These are phyloP conservation scores for Aspergillus biplanus DNA, from an alignment of 495 filamentous ascomycete genomes.

Conservation along the genomic window DNA sequence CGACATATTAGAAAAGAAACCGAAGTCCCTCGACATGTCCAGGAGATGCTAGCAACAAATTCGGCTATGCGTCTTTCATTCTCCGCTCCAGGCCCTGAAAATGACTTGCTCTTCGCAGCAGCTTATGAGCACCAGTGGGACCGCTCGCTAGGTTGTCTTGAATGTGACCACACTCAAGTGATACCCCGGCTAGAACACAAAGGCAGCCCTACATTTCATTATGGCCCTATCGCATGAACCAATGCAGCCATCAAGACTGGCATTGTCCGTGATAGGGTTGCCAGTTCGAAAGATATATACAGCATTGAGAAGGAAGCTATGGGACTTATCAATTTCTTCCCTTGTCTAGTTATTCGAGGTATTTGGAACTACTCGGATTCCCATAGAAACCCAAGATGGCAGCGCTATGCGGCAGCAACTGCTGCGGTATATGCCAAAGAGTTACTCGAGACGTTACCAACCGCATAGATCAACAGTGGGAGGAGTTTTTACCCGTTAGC, in stretches of 20 bases:
- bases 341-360: conserved; percentile 6
- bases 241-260: background rate
- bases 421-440: background rate
- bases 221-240: background rate
- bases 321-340: conserved; percentile 4
- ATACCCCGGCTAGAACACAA: background rate
- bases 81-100: background rate
- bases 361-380: conserved; percentile 11
- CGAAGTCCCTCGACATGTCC: background rate
- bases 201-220: background rate
- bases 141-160: background rate
- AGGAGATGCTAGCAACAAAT: background rate
- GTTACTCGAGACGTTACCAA: background rate
- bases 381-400: conserved; percentile 8
- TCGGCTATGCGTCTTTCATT: background rate
- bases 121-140: background rate
- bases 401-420: background rate
- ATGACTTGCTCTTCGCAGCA: background rate
- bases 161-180: background rate
- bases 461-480: too few species aligned
- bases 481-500: too few species aligned
- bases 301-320: background rate
- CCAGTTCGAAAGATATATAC: background rate
- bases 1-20: background rate
- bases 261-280: background rate